phyloP scores from a whole-genome alignment of 1,284 basidiomycete species.

The Cutaneotrichosporon curvatum region DNA sequence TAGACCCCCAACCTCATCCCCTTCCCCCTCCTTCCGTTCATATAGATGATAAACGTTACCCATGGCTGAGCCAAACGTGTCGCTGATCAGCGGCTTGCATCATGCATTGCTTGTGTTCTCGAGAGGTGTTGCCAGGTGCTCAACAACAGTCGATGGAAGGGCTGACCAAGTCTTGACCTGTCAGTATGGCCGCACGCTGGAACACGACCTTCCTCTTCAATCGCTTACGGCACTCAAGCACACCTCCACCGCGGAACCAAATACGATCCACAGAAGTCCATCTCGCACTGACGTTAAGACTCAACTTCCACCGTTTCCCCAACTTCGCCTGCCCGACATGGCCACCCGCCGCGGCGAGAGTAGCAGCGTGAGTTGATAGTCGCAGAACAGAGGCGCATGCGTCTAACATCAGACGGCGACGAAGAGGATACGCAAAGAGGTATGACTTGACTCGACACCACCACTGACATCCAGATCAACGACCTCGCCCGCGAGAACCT shows the following conservation, averaged over 20 bases:
- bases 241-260: constrained; percentile 4
- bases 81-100: neutral
- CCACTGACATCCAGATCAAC: constrained; percentile 50
- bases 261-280: neutral
- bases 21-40: neutral
- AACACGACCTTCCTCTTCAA: no score
- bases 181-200: no score
- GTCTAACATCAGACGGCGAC: constrained; percentile 58
- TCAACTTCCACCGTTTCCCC: neutral
- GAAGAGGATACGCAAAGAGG: constrained; percentile 79
- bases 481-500: constrained; percentile 78
- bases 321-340: constrained; percentile 2
- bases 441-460: constrained; percentile 3
- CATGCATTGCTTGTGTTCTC: neutral
- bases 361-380: constrained; percentile 2
- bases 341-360: neutral
- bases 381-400: neutral
- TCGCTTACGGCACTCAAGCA: no score
- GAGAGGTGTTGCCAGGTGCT: no score
- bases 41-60: neutral
- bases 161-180: no score
- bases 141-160: no score
- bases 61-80: neutral
- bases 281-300: neutral
- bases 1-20: no score